phyloP scores from a whole-genome alignment of 106 monocot species.

The Apostasia ramifera region DNA sequence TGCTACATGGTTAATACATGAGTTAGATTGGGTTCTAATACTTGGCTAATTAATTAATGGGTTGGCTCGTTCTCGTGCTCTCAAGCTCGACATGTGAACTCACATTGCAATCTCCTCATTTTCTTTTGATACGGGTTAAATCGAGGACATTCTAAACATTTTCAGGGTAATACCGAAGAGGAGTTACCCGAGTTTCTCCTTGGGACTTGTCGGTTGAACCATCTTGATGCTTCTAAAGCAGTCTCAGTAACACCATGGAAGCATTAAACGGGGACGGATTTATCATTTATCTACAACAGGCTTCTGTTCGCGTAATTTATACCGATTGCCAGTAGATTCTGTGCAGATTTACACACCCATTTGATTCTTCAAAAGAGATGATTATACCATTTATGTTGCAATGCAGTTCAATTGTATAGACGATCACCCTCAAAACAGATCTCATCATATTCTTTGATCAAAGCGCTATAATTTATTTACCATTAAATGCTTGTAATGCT shows the following conservation, averaged over 20 bases:
- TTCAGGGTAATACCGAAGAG: slow-evolving; percentile 63
- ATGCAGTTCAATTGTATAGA: too few species aligned
- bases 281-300: too few species aligned
- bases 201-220: slow-evolving; percentile 76
- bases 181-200: slow-evolving; percentile 83
- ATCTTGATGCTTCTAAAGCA: slow-evolving; percentile 66
- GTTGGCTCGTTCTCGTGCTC: not conserved
- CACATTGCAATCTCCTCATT: not conserved
- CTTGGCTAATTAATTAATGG: too few species aligned
- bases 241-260: slow-evolving; percentile 25
- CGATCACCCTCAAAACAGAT: too few species aligned
- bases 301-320: not conserved
- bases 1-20: too few species aligned
- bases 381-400: too few species aligned
- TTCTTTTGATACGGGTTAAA: too few species aligned
- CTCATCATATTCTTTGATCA: too few species aligned
- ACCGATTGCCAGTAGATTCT: not conserved
- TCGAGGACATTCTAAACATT: not conserved
- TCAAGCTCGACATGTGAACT: not conserved
- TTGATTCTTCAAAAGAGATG: too few species aligned
- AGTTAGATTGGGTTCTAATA: too few species aligned
- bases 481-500: too few species aligned
- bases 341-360: not conserved
- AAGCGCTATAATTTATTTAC: not conserved
- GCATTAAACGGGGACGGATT: not conserved